These are phyloP conservation scores for Trypanosoma cruzi DNA, from an alignment of 208 protist genomes.

Conservation along the genomic window DNA sequence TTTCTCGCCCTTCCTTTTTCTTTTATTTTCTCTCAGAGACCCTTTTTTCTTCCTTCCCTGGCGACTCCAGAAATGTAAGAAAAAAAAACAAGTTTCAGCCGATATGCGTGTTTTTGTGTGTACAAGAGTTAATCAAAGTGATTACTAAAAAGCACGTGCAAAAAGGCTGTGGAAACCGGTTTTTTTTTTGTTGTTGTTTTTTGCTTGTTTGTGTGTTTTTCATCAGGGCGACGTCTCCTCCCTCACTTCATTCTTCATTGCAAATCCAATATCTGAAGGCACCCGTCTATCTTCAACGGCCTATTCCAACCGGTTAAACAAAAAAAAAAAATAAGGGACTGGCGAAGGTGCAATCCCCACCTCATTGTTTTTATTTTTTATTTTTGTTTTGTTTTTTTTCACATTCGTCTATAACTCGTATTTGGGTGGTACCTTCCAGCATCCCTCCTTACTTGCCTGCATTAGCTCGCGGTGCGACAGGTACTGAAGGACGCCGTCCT, in stretches of 20 bases:
- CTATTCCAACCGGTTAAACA: neutral
- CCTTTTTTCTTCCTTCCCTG: constrained; percentile 2
- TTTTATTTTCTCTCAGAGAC: neutral
- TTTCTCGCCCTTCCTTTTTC: neutral
- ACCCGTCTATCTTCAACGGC: neutral
- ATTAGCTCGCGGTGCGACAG: constrained; percentile 78
- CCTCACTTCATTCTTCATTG: neutral
- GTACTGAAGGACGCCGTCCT: constrained; percentile 52
- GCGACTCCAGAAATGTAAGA: neutral
- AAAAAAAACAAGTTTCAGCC: neutral
- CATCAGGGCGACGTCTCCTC: too few relatives aligned
- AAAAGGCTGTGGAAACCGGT: neutral
- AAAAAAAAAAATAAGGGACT: neutral
- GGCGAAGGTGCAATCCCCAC: neutral
- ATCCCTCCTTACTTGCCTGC: constrained; percentile 59
- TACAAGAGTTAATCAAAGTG: neutral
- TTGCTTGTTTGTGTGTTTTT: too few relatives aligned
- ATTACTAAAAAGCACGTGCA: neutral
- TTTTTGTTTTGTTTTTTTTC: neutral
- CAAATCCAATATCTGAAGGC: neutral
- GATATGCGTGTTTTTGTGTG: neutral
- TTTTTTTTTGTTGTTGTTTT: too few relatives aligned
- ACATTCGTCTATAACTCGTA: constrained; percentile 40
- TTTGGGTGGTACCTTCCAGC: constrained; percentile 33
- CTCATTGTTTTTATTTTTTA: too few relatives aligned